Conservation (phyloP, 2,329 filamentous ascomycete genomes). For the Daldinia sp. region DNA sequence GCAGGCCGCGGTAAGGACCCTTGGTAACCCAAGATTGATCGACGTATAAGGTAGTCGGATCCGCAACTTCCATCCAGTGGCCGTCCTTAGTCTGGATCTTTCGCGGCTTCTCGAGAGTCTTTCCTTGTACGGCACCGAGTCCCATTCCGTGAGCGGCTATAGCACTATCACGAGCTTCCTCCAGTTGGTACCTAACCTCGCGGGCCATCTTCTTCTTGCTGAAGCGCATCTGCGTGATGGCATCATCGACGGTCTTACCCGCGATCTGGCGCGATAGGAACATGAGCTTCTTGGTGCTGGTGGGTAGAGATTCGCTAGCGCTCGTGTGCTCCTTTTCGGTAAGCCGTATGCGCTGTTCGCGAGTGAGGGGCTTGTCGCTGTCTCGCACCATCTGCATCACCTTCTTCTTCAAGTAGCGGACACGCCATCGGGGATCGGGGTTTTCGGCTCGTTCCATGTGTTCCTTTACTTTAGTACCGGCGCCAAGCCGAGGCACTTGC, state of each 20-base stretch:
- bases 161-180: constrained; percentile 84
- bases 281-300: constrained; percentile 90
- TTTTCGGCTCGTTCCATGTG: constrained; percentile 75
- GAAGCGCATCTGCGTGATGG: constrained; percentile 94
- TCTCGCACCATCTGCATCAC: constrained; percentile 80
- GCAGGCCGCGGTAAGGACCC: constrained; percentile 69
- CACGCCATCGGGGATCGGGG: constrained; percentile 77
- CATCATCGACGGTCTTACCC: constrained; percentile 94
- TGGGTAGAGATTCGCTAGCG: constrained; percentile 81
- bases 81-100: constrained; percentile 81
- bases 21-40: constrained; percentile 93
- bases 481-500: constrained; percentile 47
- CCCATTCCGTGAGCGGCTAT: constrained; percentile 88
- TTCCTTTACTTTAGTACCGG: constrained; percentile 52
- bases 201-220: constrained; percentile 91
- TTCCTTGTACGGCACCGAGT: constrained; percentile 62
- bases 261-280: constrained; percentile 88
- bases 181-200: constrained; percentile 82
- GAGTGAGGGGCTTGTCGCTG: constrained; percentile 68
- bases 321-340: constrained; percentile 66
- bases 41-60: constrained; percentile 88
- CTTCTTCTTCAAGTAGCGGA: constrained; percentile 85
- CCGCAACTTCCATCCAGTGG: constrained; percentile 75
- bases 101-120: constrained; percentile 57
- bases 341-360: constrained; percentile 75